Evolutionary conservation across 139 green algal genomes (phyloP), one percentile per base, ranked within the genome.

Genomic region (Picochlorum sp.): DNA sequence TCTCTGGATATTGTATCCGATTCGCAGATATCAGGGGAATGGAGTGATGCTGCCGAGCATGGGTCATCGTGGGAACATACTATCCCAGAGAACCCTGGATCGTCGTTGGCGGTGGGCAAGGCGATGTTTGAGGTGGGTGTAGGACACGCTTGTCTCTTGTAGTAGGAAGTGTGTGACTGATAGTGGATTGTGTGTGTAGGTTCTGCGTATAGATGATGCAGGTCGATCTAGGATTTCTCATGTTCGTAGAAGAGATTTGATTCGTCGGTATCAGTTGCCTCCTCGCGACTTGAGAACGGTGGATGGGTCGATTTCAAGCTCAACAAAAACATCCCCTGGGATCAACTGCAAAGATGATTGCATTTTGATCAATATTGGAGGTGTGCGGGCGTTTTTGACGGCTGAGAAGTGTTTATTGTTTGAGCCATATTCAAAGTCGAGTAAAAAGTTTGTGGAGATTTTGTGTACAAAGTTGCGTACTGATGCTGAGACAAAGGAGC

Each of bases 281-380:
- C 91, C 90, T 24, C 87, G 91, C 7, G 91, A 97, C 68, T 66
- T 97, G 57, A 78, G 91, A 11, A 82, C 89, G 26, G 90, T 97
- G 37, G 91, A 97, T 73, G 89, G 88, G 14, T 81, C 82, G 4
- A 77, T 95, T 28, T 52, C 65, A 14, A 61, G 38, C 56, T 77
- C 85, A 61, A 89, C 77, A 23, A 90, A 90, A 59, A 85, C 84
- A 11, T 82, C 84, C 0, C 85, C 86, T 26, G 83, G 73, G 62
- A 87, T 96, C 57, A 86, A 80, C 14, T 81, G 92, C 60, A 92
- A 92, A 67, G 91, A 96, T 41, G 80, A 90, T 37, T 85, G 82
- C 16, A 68, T 97, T 50, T 77, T 97, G 52, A 72, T 96, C 56
- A 95, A 92, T 75, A 71, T 97, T 30, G 86, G 87, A 0, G 59